phyloP scores from a whole-genome alignment of 2,329 filamentous ascomycete species.

The Botrytis tulipae region DNA sequence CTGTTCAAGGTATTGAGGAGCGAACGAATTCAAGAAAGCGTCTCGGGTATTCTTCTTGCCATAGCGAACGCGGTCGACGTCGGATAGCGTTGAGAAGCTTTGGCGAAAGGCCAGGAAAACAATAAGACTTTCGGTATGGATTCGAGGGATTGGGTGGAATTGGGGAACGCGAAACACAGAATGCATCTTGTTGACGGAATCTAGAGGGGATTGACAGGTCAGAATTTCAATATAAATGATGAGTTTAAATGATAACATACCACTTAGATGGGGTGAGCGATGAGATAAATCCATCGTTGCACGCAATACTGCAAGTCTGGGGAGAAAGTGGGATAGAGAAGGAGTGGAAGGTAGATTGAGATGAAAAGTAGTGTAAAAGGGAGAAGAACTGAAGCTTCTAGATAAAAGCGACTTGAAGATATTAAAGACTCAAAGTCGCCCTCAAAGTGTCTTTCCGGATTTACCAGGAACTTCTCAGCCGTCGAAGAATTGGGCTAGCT shows the following conservation, averaged over 20 bases:
- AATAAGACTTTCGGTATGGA: not conserved
- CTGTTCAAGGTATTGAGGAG: not conserved
- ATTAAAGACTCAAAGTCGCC: not conserved
- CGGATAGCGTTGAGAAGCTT: not conserved
- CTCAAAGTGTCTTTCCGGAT: not conserved
- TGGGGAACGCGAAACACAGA: not conserved
- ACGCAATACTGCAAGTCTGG: not conserved
- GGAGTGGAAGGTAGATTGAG: not conserved
- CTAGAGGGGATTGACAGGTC: not conserved
- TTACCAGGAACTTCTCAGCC: not conserved
- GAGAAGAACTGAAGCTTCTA: not conserved
- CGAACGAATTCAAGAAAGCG: not conserved
- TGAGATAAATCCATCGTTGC: not conserved
- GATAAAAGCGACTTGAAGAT: not conserved
- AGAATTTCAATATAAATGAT: not conserved
- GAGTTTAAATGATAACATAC: not conserved
- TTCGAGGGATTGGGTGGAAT: not conserved
- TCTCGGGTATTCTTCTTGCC: not conserved
- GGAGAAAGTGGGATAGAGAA: not conserved
- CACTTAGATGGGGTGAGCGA: not conserved
- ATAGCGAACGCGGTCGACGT: not conserved
- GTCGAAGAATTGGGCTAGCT: not conserved
- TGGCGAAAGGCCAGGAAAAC: not conserved
- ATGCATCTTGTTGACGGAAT: not conserved
- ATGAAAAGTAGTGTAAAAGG: not conserved